Base-by-base conservation (phyloP, 805 yeast species). In the Zygoascus bituminiphila region DNA sequence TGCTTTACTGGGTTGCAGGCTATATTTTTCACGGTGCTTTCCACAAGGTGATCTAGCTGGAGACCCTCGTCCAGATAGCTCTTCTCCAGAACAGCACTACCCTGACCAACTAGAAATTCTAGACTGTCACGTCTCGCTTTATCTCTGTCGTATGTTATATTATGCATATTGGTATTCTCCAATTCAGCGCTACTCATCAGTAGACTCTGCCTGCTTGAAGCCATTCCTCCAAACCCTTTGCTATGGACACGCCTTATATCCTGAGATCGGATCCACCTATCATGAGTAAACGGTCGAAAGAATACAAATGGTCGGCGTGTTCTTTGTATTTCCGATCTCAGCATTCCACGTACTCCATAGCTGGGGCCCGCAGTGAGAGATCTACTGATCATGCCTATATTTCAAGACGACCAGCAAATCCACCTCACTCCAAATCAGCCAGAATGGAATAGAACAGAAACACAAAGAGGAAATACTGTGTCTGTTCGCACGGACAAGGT, bases 361-460 rank as follows among this genome's bases (percentile, higher is more conserved):
- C 22, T n/a, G 17, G 39, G 39, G 39, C 39, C 39, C 14, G 22
- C 39, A 6, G 39, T 12, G 22, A 12, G 22, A 36, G 21, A 36
- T 36, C 4, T 36, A 19, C 39, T 20, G 5, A 36, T 15, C 39
- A 36, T 36, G 39, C 33, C 33, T 29, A 15, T 29, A 29, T n/a
- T n/a, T 29, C 39, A 36, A 36, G 20, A 36, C 20, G 39, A 17
- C 39, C 39, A 36, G 39, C 39, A 36, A 19, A 36, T 20, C 39
- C 14, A 12, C 22, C 22, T 12, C 39, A 15, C 24, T 4, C 17
- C 2, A 35, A 14, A 20, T 26, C 45, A 24, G 19, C 21, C 38
- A 17, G 46, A 21, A n/a, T 10, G 35, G 24, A 21, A 23, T 37
- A 24, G 15, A 45, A 17, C 19, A 9, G 15, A 45, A 20, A 29